These are phyloP conservation scores for Trichosanthes cucumerina DNA, from an alignment of 306 rosid species.

Conservation along the genomic window DNA sequence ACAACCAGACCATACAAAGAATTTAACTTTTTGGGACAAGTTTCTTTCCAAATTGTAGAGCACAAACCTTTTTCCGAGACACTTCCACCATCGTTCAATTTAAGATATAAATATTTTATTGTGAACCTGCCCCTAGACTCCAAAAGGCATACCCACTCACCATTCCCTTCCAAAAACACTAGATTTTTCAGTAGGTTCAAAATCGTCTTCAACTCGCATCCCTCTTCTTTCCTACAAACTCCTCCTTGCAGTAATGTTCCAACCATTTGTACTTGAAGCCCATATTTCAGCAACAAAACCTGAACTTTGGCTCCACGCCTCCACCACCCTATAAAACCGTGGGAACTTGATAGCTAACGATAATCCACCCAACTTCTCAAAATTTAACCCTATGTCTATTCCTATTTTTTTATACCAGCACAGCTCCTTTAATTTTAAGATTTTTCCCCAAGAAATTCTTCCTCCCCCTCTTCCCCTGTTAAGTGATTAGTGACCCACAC, in stretches of 20 bases:
- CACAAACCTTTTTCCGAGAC: not conserved
- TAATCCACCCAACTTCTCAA: not conserved
- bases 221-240: not conserved
- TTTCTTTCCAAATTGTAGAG: not conserved
- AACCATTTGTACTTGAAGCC: too few species aligned
- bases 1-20: not conserved
- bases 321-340: not conserved
- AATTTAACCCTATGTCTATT: too few species aligned
- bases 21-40: not conserved
- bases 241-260: not conserved
- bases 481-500: not conserved
- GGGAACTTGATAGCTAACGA: not conserved
- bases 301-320: not conserved
- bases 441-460: not conserved
- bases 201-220: not conserved
- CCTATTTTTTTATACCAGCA: too few species aligned
- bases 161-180: not conserved
- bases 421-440: not conserved
- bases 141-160: not conserved
- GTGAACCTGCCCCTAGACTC: not conserved
- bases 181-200: not conserved
- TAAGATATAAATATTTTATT: not conserved
- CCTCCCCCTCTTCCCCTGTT: not conserved
- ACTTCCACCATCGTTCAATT: not conserved
- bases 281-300: not conserved